A percentile compares a stretch with the other conserved stretches of the same genome.
These are phyloP conservation scores for Russula virescens DNA, from an alignment of 768 basidiomycete genomes.

Conservation along the genomic window DNA sequence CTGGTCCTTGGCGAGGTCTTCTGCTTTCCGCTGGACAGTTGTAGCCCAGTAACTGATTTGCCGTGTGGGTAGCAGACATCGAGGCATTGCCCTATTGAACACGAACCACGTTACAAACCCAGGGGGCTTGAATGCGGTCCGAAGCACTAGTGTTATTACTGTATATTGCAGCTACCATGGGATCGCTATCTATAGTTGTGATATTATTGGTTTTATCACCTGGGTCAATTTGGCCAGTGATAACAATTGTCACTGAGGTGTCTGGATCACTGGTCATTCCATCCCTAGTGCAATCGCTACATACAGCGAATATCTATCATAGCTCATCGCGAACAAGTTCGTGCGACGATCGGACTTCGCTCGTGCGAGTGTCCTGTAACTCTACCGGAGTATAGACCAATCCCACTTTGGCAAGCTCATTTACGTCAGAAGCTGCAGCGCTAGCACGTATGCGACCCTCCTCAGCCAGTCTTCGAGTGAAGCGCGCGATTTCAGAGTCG, in stretches of 20 bases:
- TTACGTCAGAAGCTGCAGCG: slow-evolving; percentile 61
- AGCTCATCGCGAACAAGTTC: slow-evolving; percentile 13
- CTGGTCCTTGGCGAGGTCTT: no score
- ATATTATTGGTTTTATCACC: neutral
- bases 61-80: no score
- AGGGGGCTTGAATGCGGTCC: no score
- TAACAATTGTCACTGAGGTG: no score
- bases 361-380: neutral
- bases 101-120: no score
- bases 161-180: no score
- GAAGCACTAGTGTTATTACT: no score
- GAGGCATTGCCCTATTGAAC: no score
- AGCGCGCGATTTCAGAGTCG: slow-evolving; percentile 82
- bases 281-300: neutral
- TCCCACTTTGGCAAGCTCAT: slow-evolving; percentile 53
- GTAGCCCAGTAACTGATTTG: no score
- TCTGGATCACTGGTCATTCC: no score
- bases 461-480: slow-evolving; percentile 66
- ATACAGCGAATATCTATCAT: neutral
- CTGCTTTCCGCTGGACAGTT: no score
- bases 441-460: slow-evolving; percentile 64
- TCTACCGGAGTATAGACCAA: slow-evolving; percentile 22
- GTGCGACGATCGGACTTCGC: neutral
- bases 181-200: neutral
- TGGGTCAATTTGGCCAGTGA: no score